phyloP scores from a whole-genome alignment of 306 rosid genomes.

The Rosa multiflora region DNA sequence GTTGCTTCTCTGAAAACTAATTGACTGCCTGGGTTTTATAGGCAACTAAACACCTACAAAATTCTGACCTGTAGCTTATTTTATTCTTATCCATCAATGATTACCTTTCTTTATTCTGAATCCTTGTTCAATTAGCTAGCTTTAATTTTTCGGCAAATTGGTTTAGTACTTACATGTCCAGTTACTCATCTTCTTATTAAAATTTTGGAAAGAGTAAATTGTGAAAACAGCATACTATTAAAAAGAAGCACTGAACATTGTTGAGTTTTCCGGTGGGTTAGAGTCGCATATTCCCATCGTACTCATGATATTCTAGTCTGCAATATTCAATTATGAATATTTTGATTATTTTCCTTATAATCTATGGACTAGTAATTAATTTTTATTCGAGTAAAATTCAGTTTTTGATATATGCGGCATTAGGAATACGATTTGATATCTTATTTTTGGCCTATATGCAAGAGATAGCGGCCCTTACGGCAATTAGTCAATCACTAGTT shows the following conservation, averaged over 20 bases:
- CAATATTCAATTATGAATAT: no score
- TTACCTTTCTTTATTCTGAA: background rate
- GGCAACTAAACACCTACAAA: background rate
- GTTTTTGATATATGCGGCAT: no score
- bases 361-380: no score
- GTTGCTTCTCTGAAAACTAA: background rate
- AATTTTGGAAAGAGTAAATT: background rate
- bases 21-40: background rate
- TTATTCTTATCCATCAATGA: background rate
- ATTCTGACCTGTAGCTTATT: background rate
- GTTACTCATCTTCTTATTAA: background rate
- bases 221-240: background rate
- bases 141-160: background rate
- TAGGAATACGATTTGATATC: no score
- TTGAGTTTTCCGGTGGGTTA: background rate
- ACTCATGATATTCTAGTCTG: background rate
- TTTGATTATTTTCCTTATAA: no score
- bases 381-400: no score
- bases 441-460: no score
- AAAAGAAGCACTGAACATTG: background rate
- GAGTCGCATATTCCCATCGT: background rate
- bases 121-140: background rate
- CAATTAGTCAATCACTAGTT: no score
- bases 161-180: background rate
- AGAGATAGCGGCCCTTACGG: background rate